Evolutionary conservation across 2,329 filamentous ascomycete species (phyloP).

Genomic region (Trichoderma sp.): DNA sequence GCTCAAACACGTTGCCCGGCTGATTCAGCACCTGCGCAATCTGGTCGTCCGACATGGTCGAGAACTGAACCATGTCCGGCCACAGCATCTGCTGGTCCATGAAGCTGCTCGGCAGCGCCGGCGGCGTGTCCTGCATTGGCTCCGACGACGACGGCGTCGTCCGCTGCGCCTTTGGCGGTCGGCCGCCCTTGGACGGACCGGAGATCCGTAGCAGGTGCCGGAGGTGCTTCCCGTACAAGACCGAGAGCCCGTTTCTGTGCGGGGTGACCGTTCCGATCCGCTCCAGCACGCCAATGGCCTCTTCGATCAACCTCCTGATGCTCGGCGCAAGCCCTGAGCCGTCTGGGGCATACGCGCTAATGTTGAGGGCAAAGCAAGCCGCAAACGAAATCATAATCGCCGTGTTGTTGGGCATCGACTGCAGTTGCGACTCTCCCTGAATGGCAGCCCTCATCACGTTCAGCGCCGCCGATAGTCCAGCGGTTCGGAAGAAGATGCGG

Average conservation of each 20-base stretch:
- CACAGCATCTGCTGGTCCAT: constrained; percentile 43
- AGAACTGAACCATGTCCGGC: constrained; percentile 62
- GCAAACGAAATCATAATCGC: constrained; percentile 79
- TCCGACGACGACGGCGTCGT: constrained; percentile 23
- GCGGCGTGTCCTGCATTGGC: constrained; percentile 30
- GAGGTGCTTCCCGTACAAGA: constrained; percentile 51
- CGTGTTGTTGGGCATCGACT: constrained; percentile 78
- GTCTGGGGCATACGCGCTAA: constrained; percentile 61
- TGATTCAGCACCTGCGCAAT: constrained; percentile 67
- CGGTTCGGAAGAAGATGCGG: constrained; percentile 71
- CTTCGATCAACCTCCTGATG: constrained; percentile 65
- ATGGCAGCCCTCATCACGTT: constrained; percentile 75
- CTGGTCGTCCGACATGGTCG: constrained; percentile 70
- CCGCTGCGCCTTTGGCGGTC: constrained; percentile 20
- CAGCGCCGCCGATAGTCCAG: constrained; percentile 70
- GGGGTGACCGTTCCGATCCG: constrained; percentile 66
- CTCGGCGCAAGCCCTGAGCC: constrained; percentile 63
- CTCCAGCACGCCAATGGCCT: constrained; percentile 69
- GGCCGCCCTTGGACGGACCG: constrained; percentile 32
- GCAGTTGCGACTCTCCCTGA: constrained; percentile 68
- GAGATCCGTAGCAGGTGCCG: constrained; percentile 49
- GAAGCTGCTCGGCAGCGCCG: constrained; percentile 35
- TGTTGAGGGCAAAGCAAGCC: constrained; percentile 67
- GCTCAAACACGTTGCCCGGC: constrained; percentile 61
- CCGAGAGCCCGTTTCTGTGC: constrained; percentile 68